Percentiles rank a stretch among this genome's conserved stretches.
These are phyloP conservation scores for Mucor indicus DNA, from an alignment of 371 early-diverging fungal species.

Conservation along the genomic window DNA sequence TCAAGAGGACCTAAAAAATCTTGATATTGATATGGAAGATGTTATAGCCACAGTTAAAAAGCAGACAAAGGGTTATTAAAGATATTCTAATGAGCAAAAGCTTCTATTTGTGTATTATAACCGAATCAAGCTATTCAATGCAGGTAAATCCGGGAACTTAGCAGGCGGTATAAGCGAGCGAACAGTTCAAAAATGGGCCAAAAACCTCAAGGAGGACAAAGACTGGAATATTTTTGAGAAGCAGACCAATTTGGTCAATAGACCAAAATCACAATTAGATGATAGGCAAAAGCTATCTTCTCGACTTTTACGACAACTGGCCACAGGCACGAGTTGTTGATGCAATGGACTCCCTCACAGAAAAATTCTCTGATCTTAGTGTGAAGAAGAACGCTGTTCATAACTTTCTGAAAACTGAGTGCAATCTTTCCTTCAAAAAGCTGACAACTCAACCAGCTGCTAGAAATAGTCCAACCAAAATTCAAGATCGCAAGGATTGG, in stretches of 20 bases:
- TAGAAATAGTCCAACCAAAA: slow-evolving; percentile 11
- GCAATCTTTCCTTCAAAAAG: slow-evolving; percentile 13
- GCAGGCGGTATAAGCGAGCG: slow-evolving; percentile 9
- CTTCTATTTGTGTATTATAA: slow-evolving; percentile 13
- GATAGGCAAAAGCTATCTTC: slow-evolving; percentile 8
- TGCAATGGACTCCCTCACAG: slow-evolving; percentile 8
- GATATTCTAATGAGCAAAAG: slow-evolving; percentile 13
- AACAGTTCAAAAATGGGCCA: slow-evolving; percentile 15
- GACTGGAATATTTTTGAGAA: slow-evolving; percentile 12
- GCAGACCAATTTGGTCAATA: slow-evolving; percentile 10
- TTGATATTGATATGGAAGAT: slow-evolving; percentile 13
- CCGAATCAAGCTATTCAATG: slow-evolving; percentile 10
- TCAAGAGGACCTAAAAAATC: slow-evolving; percentile 1
- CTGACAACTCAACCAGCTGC: slow-evolving; percentile 1
- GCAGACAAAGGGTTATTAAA: slow-evolving; percentile 2
- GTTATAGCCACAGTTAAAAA: slow-evolving; percentile 7
- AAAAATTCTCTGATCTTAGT: slow-evolving; percentile 5
- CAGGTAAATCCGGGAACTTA: slow-evolving; percentile 5
- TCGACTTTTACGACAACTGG: slow-evolving; percentile 7
- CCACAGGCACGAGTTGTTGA: slow-evolving; percentile 8
- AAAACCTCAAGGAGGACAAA: slow-evolving; percentile 12
- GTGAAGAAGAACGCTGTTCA: slow-evolving; percentile 5
- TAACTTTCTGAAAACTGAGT: slow-evolving; percentile 9
- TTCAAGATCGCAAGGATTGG: not conserved
- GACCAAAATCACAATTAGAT: slow-evolving; percentile 7